Conservation (phyloP, 2,329 filamentous ascomycete genomes). For the Fusarium graminum region DNA sequence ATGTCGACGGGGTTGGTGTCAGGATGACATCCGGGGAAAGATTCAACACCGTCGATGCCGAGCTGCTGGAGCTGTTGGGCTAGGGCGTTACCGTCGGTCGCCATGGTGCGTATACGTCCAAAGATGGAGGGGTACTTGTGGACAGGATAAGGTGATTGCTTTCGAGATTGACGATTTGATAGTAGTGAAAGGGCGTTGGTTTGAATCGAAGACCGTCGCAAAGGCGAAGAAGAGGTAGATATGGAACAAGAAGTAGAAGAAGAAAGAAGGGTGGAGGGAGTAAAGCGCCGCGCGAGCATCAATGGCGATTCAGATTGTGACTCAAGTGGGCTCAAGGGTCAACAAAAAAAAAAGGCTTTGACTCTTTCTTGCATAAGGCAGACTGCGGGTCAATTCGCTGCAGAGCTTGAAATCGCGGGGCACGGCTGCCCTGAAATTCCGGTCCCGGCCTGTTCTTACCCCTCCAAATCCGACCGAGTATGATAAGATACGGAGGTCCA, state of each 20-base stretch:
- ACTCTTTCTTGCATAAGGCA: conserved; percentile 31
- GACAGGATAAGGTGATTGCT: conserved; percentile 10
- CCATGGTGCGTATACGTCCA: conserved; percentile 29
- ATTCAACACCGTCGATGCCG: conserved; percentile 39
- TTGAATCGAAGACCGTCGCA: conserved; percentile 17
- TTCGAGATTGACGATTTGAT: conserved; percentile 17
- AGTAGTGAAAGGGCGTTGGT: conserved; percentile 17
- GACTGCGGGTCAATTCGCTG: conserved; percentile 40
- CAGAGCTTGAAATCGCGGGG: conserved; percentile 39
- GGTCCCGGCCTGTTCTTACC: conserved; percentile 40
- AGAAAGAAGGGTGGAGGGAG: conserved; percentile 43
- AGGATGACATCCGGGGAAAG: conserved; percentile 71
- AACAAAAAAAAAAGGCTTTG: conserved; percentile 44
- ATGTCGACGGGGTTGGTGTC: conserved; percentile 82
- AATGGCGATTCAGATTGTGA: conserved; percentile 46
- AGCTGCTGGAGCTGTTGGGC: conserved; percentile 47
- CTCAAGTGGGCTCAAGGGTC: conserved; percentile 49
- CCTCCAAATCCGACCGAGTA: conserved; percentile 24
- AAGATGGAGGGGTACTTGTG: conserved; percentile 28
- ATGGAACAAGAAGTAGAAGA: conserved; percentile 33
- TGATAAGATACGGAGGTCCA: conserved; percentile 9
- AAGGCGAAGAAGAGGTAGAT: conserved; percentile 24
- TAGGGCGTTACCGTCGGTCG: conserved; percentile 45
- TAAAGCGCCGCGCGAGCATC: conserved; percentile 49
- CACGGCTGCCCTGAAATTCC: conserved; percentile 39